Conservation (phyloP, 2,329 filamentous ascomycete genomes). For the Mariannaea sp. region DNA sequence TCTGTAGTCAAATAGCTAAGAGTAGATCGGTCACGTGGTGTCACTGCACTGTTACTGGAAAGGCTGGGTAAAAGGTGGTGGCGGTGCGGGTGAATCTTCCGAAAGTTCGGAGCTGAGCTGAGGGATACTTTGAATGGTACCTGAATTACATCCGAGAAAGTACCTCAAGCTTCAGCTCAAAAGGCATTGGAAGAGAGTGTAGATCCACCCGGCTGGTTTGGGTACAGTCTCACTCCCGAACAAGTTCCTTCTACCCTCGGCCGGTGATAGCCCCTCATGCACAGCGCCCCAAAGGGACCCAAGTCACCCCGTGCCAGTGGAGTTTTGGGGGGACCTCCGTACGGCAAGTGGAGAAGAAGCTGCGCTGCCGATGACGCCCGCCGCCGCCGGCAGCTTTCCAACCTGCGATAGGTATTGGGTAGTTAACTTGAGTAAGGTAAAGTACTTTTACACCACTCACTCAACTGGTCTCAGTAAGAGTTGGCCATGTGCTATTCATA, state of each 20-base stretch:
- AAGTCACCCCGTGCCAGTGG: background rate
- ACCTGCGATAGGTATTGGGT: background rate
- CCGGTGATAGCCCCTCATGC: background rate
- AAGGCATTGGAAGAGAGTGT: background rate
- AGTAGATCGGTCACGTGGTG: too few relatives aligned
- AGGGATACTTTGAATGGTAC: background rate
- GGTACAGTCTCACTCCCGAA: background rate
- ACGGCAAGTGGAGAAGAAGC: background rate
- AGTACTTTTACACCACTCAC: too few relatives aligned
- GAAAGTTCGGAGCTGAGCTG: too few relatives aligned
- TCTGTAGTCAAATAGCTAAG: too few relatives aligned
- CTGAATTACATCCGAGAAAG: slow-evolving; percentile 3
- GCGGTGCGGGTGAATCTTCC: too few relatives aligned
- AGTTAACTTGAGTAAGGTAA: too few relatives aligned
- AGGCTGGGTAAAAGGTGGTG: too few relatives aligned
- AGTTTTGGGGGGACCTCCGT: background rate
- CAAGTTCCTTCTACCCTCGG: slow-evolving; percentile 5
- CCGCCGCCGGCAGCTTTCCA: background rate
- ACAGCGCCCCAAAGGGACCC: background rate
- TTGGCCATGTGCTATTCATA: too few relatives aligned
- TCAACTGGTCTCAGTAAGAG: too few relatives aligned
- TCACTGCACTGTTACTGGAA: too few relatives aligned
- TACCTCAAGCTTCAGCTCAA: background rate
- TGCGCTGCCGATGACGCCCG: slow-evolving; percentile 1
- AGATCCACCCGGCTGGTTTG: slow-evolving; percentile 1